Conservation (phyloP, 805 yeast genomes). For the Ogataea zsoltii region DNA sequence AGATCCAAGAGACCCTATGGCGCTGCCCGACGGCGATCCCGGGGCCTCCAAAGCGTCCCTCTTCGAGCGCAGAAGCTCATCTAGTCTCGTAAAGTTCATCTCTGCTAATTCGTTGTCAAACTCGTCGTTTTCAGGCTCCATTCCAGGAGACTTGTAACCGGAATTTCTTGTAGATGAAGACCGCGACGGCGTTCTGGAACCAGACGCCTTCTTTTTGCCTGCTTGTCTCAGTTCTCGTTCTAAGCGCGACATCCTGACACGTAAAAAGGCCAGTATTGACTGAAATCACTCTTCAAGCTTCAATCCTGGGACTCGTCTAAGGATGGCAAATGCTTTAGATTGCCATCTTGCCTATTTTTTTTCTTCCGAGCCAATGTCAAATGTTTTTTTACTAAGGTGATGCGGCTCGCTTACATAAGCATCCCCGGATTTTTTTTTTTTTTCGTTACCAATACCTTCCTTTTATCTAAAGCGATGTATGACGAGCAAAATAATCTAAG, state of each 20-base stretch:
- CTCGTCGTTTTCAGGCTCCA: slow-evolving; percentile 18
- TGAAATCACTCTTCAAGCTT: slow-evolving; percentile 11
- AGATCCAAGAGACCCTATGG: not conserved
- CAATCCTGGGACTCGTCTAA: not conserved
- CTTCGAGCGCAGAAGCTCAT: slow-evolving; percentile 22
- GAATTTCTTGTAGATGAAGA: slow-evolving; percentile 17
- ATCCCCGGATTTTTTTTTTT: not conserved
- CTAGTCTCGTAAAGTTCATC: slow-evolving; percentile 21
- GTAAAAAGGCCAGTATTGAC: not conserved
- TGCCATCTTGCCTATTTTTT: not conserved
- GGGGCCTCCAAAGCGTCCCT: slow-evolving; percentile 11
- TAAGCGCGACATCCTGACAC: slow-evolving; percentile 18
- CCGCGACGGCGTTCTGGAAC: slow-evolving; percentile 22
- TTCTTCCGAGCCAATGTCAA: not conserved
- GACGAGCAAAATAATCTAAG: not conserved
- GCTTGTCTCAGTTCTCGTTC: slow-evolving; percentile 20
- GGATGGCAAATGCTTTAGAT: not conserved
- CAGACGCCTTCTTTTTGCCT: slow-evolving; percentile 7
- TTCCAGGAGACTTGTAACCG: slow-evolving; percentile 11
- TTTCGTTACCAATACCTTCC: too few species aligned
- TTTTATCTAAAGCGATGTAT: too few species aligned
- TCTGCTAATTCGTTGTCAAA: slow-evolving; percentile 25
- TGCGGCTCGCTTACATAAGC: not conserved
- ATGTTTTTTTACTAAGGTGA: not conserved
- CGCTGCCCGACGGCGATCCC: slow-evolving; percentile 1